A percentile compares a stretch with the other conserved stretches of the same genome.
phyloP scores from a whole-genome alignment of 768 basidiomycete species.

The Hemileccinum impolitum region DNA sequence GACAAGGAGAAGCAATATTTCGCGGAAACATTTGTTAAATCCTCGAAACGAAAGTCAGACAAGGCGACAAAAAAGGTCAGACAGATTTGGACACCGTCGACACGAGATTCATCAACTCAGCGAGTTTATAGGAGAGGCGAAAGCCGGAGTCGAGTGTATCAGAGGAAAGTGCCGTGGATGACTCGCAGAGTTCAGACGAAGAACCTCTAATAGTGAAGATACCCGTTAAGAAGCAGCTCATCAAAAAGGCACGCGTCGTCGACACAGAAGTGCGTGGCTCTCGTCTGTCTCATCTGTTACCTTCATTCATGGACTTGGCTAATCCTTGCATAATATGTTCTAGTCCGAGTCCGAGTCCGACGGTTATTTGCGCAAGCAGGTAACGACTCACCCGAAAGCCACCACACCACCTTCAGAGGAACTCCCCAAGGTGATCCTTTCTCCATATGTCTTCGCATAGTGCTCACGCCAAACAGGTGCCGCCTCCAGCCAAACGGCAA shows the following conservation, averaged over 20 bases:
- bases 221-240: conserved; percentile 1
- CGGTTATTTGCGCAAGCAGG: neutral
- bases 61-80: conserved; percentile 18
- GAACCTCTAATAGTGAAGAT: neutral
- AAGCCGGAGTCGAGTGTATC: conserved; percentile 13
- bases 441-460: neutral
- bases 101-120: neutral
- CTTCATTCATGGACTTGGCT: neutral
- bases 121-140: conserved; percentile 13
- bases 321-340: neutral
- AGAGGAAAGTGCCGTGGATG: conserved; percentile 8
- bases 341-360: conserved; percentile 21
- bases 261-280: conserved; percentile 14
- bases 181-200: conserved; percentile 10
- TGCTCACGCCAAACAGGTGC: conserved; percentile 6
- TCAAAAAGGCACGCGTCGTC: conserved; percentile 2
- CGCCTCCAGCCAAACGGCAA: conserved; percentile 7
- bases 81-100: conserved; percentile 6
- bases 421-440: conserved; percentile 11
- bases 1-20: conserved; percentile 41
- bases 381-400: conserved; percentile 3
- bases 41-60: conserved; percentile 12
- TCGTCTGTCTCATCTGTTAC: neutral
- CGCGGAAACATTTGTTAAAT: conserved; percentile 24
- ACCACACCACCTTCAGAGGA: neutral